These are phyloP conservation scores for Cutaneotrichosporon sp. DNA, from an alignment of 1,284 basidiomycete species.

Conservation along the genomic window DNA sequence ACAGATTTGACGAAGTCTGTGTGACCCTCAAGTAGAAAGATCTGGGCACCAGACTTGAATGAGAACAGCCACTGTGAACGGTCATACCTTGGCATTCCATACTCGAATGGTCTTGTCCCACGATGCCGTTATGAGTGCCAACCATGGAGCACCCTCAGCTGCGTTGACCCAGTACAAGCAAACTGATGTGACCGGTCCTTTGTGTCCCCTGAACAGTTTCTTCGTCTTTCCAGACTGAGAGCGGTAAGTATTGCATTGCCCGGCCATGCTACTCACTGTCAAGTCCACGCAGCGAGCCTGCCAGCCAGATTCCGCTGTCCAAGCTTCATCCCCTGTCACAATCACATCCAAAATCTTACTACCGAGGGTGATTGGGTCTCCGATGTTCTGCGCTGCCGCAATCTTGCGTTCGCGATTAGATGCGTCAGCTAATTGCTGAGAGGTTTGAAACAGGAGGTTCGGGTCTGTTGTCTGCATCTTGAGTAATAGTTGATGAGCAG, in stretches of 20 bases:
- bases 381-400: slow-evolving; percentile 63
- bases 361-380: slow-evolving; percentile 67
- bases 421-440: slow-evolving; percentile 65
- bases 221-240: slow-evolving; percentile 75
- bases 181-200: slow-evolving; percentile 77
- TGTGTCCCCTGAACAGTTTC: slow-evolving; percentile 72
- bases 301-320: slow-evolving; percentile 80
- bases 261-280: slow-evolving; percentile 62
- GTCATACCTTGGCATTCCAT: slow-evolving; percentile 68
- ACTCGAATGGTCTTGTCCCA: slow-evolving; percentile 87
- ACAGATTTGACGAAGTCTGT: slow-evolving; percentile 81
- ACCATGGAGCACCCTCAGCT: slow-evolving; percentile 10
- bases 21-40: slow-evolving; percentile 73
- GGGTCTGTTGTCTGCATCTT: slow-evolving; percentile 51
- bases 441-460: slow-evolving; percentile 60
- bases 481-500: too few relatives aligned
- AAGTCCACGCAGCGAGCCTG: slow-evolving; percentile 67
- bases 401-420: slow-evolving; percentile 66
- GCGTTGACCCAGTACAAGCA: slow-evolving; percentile 53
- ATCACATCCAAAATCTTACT: slow-evolving; percentile 69
- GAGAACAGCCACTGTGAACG: neutral
- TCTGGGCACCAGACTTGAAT: slow-evolving; percentile 59
- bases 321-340: slow-evolving; percentile 62
- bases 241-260: too few relatives aligned
- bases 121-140: slow-evolving; percentile 68